Evolutionary conservation across 495 filamentous ascomycete genomes (phyloP).

Genomic region (Aspergillus diversus): DNA sequence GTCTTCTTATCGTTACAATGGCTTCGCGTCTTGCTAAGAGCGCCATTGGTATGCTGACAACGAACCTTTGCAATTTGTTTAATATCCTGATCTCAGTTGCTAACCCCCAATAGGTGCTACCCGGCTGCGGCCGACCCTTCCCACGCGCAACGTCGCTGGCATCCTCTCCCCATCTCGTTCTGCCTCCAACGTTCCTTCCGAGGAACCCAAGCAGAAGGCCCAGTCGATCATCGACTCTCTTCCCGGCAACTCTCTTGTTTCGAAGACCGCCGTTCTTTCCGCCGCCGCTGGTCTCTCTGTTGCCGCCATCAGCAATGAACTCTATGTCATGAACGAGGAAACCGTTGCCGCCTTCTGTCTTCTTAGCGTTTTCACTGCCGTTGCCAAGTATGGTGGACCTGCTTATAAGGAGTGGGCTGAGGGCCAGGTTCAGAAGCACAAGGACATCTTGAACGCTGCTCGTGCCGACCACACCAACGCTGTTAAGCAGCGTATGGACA

Average conservation of each 20-base stretch:
- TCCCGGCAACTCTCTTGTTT: conserved; percentile 80
- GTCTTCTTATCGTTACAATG: conserved; percentile 67
- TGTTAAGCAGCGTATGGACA: conserved; percentile 90
- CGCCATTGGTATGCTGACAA: conserved; percentile 75
- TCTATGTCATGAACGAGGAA: conserved; percentile 99
- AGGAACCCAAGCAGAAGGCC: conserved; percentile 91
- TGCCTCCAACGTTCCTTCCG: conserved; percentile 74
- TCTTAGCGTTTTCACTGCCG: conserved; percentile 83
- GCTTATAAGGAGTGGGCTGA: conserved; percentile 92
- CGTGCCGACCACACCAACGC: conserved; percentile 92
- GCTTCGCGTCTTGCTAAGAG: conserved; percentile 91
- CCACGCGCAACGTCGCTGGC: conserved; percentile 71
- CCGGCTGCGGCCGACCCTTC: conserved; percentile 78
- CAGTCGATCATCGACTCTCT: conserved; percentile 92
- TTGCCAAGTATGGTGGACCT: conserved; percentile 90
- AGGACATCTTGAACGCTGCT: conserved; percentile 88
- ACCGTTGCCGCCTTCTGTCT: conserved; percentile 87
- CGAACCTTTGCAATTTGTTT: conserved; percentile 5
- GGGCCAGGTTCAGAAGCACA: conserved; percentile 82
- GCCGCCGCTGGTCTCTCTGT: conserved; percentile 86
- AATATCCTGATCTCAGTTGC: conserved; percentile 22
- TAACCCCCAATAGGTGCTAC: conserved; percentile 70
- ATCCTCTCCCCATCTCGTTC: conserved; percentile 67
- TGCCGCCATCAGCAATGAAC: conserved; percentile 97
- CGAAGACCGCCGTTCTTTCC: conserved; percentile 96